Evolutionary conservation across 225 moss, liverwort and hornwort genomes (phyloP), one percentile per base, ranked within the genome.

Genomic region (Neckera pumila): DNA sequence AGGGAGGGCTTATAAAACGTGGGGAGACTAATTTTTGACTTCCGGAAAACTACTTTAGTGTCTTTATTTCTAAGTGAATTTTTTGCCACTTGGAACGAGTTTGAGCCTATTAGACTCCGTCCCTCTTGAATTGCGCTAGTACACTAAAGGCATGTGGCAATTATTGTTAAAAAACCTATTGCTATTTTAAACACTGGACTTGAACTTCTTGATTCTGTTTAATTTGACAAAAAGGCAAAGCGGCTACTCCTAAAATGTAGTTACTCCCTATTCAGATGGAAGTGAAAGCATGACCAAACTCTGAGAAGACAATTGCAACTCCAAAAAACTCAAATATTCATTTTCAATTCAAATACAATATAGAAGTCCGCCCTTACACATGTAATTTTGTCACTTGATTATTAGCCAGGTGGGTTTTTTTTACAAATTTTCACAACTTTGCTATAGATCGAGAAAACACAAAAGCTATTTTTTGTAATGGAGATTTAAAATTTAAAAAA

Each of bases 391-490:
- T 75, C 31, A 74, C 74, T 30, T 0, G 0, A 0, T 47, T 47
- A 6, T 74, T 12, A 11, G 4, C 0, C 1, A 0, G 0, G 2
- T 17, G 1, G 9, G 1, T 18, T 11, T 31, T 27, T 19, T 11
- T 10, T 4, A 47, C 31, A 74, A 49, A 49, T 7, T 49, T 75
- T 75, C 19, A 75, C 0, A 0, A 33, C 12, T 45, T 75, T 31
- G 2, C 20, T 33, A 20, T 1, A 31, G 0, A n/a, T n/a, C n/a
- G n/a, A 47, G 1, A 27, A 49, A 19, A 31, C 0, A 4, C 4
- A 7, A 11, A 19, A 12, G 4, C 0, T 49, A 19, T 19, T 31
- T 74, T 47, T 12, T 49, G 3, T 74, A 7, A 31, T 19, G 4
- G 5, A 74, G 7, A 19, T 19, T 73, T 3, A 10, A 73, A 6